Conservation (phyloP, 2,329 filamentous ascomycete genomes). For the Colletotrichum abscissum region DNA sequence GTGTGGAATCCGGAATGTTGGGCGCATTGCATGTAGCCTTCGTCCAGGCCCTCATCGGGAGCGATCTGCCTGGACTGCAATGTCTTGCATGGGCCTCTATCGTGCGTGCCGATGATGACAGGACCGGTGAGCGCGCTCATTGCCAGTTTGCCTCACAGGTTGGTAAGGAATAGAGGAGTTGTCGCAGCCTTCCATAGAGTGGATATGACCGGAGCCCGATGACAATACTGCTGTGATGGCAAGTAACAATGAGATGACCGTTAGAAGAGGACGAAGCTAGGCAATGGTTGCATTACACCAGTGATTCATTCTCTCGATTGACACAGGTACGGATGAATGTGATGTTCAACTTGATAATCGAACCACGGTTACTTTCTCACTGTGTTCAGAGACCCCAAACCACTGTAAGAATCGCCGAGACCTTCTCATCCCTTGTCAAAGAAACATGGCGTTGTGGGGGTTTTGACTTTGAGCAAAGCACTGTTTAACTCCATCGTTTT, state of each 20-base stretch:
- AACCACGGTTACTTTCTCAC: background rate
- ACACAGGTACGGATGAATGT: background rate
- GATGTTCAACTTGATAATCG: background rate
- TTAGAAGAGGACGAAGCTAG: background rate
- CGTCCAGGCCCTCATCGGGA: background rate
- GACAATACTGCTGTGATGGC: background rate
- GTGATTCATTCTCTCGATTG: background rate
- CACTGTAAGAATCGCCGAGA: background rate
- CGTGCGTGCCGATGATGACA: background rate
- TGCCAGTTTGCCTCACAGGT: background rate
- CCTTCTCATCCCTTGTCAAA: background rate
- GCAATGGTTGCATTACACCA: background rate
- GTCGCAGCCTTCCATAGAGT: background rate
- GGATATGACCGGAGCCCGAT: background rate
- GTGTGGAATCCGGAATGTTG: background rate
- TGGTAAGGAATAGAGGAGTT: background rate
- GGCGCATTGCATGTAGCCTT: background rate
- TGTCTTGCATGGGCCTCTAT: background rate
- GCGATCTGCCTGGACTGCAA: background rate
- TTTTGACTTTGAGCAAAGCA: background rate
- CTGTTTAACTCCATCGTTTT: too few species aligned
- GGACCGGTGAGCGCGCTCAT: background rate
- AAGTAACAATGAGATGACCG: background rate
- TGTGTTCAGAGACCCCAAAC: background rate
- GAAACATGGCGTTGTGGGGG: constrained; percentile 2